Evolutionary conservation across 345 rosid species (phyloP).

Genomic region (Eucalyptus fibrosa): DNA sequence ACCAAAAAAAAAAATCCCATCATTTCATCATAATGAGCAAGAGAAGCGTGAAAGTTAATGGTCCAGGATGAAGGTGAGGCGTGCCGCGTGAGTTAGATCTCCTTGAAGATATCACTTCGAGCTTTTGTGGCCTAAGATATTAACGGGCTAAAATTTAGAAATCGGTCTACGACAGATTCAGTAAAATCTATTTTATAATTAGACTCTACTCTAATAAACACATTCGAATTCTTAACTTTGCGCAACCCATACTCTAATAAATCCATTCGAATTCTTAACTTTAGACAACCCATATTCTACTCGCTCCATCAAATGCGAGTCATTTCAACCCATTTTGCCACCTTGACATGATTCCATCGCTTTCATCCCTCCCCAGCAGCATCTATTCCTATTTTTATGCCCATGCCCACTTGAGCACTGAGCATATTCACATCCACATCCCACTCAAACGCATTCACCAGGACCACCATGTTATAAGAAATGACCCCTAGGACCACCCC

Average conservation of each 20-base stretch:
- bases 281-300: not conserved
- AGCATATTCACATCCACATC: not conserved
- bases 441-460: not conserved
- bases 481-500: not conserved
- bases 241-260: too few relatives aligned
- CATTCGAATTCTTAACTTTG: not conserved
- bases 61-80: not conserved
- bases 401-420: not conserved
- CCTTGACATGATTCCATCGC: not conserved
- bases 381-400: not conserved
- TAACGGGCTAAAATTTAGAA: too few relatives aligned
- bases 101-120: too few relatives aligned
- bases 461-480: not conserved
- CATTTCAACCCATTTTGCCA: not conserved
- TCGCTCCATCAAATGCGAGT: not conserved
- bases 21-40: not conserved
- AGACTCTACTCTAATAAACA: not conserved
- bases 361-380: not conserved
- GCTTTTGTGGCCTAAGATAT: too few relatives aligned
- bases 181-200: too few relatives aligned
- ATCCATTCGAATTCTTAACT: not conserved
- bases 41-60: not conserved
- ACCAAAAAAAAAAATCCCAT: not conserved
- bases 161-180: fast-evolving
- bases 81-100: not conserved